phyloP scores from a whole-genome alignment of 768 basidiomycete genomes.

The Leucocoprinus leucothites region DNA sequence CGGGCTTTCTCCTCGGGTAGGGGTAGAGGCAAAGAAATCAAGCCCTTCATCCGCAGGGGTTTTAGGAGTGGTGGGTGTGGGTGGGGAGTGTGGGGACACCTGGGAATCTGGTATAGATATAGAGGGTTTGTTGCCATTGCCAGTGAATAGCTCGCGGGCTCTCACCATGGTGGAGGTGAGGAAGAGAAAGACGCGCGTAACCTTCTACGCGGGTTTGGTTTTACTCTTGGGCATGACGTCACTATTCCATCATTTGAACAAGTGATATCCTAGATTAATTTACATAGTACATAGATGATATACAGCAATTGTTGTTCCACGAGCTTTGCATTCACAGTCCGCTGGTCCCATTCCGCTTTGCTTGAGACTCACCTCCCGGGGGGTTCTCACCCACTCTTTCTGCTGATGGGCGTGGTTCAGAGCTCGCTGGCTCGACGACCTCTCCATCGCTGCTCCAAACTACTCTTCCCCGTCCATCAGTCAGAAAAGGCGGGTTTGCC shows the following conservation, averaged over 20 bases:
- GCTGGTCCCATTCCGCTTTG: neutral
- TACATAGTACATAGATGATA: neutral
- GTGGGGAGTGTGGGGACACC: slow-evolving; percentile 16
- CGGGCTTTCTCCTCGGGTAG: slow-evolving; percentile 51
- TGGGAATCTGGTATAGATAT: slow-evolving; percentile 25
- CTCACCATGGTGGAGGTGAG: slow-evolving; percentile 18
- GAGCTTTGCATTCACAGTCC: neutral
- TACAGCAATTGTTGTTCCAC: neutral
- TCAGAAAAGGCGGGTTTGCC: slow-evolving; percentile 51
- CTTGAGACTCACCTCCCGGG: neutral
- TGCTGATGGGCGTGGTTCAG: slow-evolving; percentile 4
- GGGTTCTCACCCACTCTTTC: slow-evolving; percentile 1
- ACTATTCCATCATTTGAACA: neutral
- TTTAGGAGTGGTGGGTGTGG: slow-evolving; percentile 57
- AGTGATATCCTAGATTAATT: neutral
- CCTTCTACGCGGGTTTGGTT: slow-evolving; percentile 9
- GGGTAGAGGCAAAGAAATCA: slow-evolving; percentile 73
- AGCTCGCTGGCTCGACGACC: slow-evolving; percentile 4
- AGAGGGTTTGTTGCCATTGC: slow-evolving; percentile 26
- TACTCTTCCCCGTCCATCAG: slow-evolving; percentile 63
- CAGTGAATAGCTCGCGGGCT: slow-evolving; percentile 21
- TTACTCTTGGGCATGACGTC: slow-evolving; percentile 2
- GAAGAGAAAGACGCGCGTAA: slow-evolving; percentile 11
- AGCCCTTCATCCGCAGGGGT: slow-evolving; percentile 94
- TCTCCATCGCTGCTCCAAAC: slow-evolving; percentile 36